Evolutionary conservation across 371 early-diverging fungal species (phyloP).

Genomic region (Apophysomyces elegans): DNA sequence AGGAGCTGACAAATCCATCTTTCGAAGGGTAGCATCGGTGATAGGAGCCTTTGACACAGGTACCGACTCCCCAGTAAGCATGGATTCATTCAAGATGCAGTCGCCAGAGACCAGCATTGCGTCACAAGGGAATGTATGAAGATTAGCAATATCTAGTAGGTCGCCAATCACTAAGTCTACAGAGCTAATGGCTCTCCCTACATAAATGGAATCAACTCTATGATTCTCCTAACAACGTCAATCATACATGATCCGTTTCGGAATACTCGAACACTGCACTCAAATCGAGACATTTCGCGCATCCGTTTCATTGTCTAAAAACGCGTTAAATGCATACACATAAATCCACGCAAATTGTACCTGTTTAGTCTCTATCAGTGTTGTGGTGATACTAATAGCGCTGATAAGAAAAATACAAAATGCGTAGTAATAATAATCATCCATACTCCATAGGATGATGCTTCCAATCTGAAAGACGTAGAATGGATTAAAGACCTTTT

Average conservation of each 20-base stretch:
- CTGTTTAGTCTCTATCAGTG: constrained; percentile 84
- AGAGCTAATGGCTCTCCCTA: constrained; percentile 67
- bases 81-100: constrained; percentile 98
- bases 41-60: constrained; percentile 82
- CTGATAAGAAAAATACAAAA: constrained; percentile 88
- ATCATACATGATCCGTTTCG: constrained; percentile 70
- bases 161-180: constrained; percentile 97
- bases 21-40: constrained; percentile 68
- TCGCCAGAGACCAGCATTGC: constrained; percentile 94
- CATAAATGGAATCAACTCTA: constrained; percentile 10
- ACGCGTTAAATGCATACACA: constrained; percentile 1
- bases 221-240: background rate
- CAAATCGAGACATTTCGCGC: constrained; percentile 86
- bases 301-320: constrained; percentile 74
- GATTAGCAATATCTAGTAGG: constrained; percentile 81
- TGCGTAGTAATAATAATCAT: constrained; percentile 96
- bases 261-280: constrained; percentile 78
- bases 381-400: constrained; percentile 75
- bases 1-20: constrained; percentile 73
- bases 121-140: constrained; percentile 91
- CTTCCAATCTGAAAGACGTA: constrained; percentile 94
- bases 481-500: constrained; percentile 78
- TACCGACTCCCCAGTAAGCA: constrained; percentile 95
- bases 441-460: constrained; percentile 90
- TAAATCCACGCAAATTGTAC: constrained; percentile 34